These are phyloP conservation scores for Tricholoma terreum DNA, from an alignment of 768 basidiomycete genomes.

Conservation along the genomic window DNA sequence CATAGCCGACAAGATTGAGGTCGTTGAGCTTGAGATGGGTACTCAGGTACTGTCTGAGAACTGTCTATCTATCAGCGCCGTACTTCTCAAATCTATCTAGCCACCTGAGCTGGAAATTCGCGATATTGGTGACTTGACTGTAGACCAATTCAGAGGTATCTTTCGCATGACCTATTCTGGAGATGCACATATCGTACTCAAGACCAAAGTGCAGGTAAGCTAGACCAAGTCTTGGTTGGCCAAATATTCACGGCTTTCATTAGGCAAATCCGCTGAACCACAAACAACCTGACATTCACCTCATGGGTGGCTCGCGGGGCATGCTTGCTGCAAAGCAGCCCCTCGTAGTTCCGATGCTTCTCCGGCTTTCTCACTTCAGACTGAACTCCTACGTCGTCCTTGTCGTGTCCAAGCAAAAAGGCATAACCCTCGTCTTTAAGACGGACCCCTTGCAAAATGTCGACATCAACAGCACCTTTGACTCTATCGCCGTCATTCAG, in stretches of 20 bases:
- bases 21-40: constrained; percentile 99
- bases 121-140: constrained; percentile 95
- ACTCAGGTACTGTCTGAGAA: constrained; percentile 61
- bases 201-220: constrained; percentile 89
- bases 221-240: not conserved
- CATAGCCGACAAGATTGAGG: constrained; percentile 96
- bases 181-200: constrained; percentile 84
- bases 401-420: constrained; percentile 95
- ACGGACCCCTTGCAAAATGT: constrained; percentile 98
- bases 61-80: not conserved
- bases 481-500: constrained; percentile 96
- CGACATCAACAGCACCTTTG: constrained; percentile 96
- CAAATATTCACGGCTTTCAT: not conserved
- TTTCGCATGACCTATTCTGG: constrained; percentile 94
- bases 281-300: constrained; percentile 86
- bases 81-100: constrained; percentile 36
- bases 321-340: constrained; percentile 95
- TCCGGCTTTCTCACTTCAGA: constrained; percentile 92
- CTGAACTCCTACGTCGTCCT: constrained; percentile 96
- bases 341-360: constrained; percentile 95
- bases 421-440: constrained; percentile 99
- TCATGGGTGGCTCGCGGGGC: constrained; percentile 77
- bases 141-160: constrained; percentile 95
- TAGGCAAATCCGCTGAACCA: constrained; percentile 95
- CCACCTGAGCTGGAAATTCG: constrained; percentile 96